These are phyloP conservation scores for Inonotus hispidus DNA, from an alignment of 1,284 basidiomycete genomes.

Conservation along the genomic window DNA sequence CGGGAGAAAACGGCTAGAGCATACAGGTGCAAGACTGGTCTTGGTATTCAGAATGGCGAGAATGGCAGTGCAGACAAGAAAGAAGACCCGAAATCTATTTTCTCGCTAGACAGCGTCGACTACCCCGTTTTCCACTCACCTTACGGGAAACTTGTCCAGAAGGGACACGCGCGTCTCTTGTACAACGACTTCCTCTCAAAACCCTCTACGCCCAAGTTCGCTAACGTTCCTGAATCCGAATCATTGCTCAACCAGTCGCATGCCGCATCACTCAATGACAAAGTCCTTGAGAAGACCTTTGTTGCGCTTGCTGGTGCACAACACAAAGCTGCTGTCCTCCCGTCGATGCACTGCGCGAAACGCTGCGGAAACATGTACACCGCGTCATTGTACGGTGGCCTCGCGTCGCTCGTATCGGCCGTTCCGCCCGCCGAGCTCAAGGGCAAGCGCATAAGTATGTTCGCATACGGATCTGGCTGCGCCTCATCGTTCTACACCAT, in stretches of 20 bases:
- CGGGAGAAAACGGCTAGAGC: conserved; percentile 75
- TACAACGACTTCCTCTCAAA: conserved; percentile 91
- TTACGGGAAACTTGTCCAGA: conserved; percentile 98
- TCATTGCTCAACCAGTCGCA: conserved; percentile 63
- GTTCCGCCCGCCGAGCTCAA: conserved; percentile 61
- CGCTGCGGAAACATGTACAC: conserved; percentile 99
- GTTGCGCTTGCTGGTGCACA: conserved; percentile 65
- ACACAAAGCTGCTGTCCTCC: conserved; percentile 70
- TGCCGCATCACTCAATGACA: conserved; percentile 81
- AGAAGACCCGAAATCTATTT: conserved; percentile 34
- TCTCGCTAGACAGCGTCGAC: conserved; percentile 80
- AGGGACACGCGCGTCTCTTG: conserved; percentile 89
- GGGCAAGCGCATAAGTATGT: conserved; percentile 85
- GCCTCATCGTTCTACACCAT: conserved; percentile 90
- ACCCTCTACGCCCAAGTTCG: conserved; percentile 71
- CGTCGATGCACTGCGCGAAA: conserved; percentile 77
- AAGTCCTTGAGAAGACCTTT: conserved; percentile 94
- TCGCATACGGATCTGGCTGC: conserved; percentile 91
- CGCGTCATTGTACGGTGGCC: conserved; percentile 91
- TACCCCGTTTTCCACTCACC: conserved; percentile 92
- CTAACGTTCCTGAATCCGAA: conserved; percentile 67
- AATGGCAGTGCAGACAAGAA: conserved; percentile 28
- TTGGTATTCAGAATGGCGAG: conserved; percentile 35
- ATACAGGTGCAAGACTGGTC: conserved; percentile 38
- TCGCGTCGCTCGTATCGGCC: conserved; percentile 76